Evolutionary conservation across 495 filamentous ascomycete species (phyloP).

Genomic region (Aspergillus kassunensis): DNA sequence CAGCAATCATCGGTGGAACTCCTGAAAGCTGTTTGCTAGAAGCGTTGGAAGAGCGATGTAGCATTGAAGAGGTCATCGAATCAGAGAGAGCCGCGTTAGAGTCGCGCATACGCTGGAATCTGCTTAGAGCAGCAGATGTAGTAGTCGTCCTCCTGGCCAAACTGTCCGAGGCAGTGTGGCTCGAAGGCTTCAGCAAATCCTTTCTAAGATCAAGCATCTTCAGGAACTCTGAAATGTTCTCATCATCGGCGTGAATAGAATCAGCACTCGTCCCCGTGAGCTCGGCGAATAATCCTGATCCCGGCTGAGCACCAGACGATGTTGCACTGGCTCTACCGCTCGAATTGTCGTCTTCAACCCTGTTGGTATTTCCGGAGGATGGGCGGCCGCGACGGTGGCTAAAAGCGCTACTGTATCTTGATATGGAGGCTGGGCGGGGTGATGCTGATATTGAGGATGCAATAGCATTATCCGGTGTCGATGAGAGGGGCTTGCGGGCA

Average conservation of each 20-base stretch:
- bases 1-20: conserved; percentile 78
- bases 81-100: conserved; percentile 82
- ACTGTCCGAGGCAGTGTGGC: conserved; percentile 52
- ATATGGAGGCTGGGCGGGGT: conserved; percentile 68
- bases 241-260: conserved; percentile 80
- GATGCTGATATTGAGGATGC: conserved; percentile 63
- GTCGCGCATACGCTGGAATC: conserved; percentile 80
- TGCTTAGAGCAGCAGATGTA: conserved; percentile 61
- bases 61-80: conserved; percentile 78
- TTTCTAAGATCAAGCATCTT: conserved; percentile 79
- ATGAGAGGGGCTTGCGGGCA: conserved; percentile 37
- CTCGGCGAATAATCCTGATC: conserved; percentile 78
- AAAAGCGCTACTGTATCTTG: conserved; percentile 79
- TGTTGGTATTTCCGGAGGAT: conserved; percentile 67
- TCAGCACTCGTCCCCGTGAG: conserved; percentile 69
- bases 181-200: conserved; percentile 65
- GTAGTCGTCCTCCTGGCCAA: conserved; percentile 55
- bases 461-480: conserved; percentile 53
- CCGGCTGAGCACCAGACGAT: conserved; percentile 78
- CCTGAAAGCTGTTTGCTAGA: conserved; percentile 81
- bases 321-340: conserved; percentile 83
- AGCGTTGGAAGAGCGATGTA: conserved; percentile 77
- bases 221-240: conserved; percentile 88
- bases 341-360: conserved; percentile 80
- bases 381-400: conserved; percentile 74